A percentile compares a stretch with the other conserved stretches of the same genome.
phyloP scores from a whole-genome alignment of 2,329 filamentous ascomycete species.

The Parastagonospora nodorum region DNA sequence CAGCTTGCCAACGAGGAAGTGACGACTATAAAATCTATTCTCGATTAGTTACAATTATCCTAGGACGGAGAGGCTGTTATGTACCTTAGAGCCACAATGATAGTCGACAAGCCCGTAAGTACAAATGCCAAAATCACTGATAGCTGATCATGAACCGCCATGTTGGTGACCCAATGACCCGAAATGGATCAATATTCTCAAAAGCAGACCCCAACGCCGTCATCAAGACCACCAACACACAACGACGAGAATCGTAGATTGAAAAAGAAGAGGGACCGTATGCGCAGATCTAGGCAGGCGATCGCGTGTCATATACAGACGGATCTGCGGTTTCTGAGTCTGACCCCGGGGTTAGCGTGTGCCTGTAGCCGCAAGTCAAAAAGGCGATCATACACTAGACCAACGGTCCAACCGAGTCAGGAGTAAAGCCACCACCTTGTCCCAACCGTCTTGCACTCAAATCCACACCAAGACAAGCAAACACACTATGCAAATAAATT shows the following conservation, averaged over 20 bases:
- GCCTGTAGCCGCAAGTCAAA: not conserved
- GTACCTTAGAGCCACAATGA: slow-evolving; percentile 37
- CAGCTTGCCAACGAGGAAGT: slow-evolving; percentile 32
- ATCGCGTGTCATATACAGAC: too few relatives aligned
- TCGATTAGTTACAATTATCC: slow-evolving; percentile 4
- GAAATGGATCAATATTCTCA: not conserved
- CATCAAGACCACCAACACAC: slow-evolving; percentile 7
- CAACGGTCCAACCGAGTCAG: slow-evolving; percentile 18
- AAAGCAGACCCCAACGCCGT: not conserved
- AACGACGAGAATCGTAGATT: not conserved
- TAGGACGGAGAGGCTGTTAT: not conserved
- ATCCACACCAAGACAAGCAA: too few relatives aligned
- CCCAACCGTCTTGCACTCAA: not conserved
- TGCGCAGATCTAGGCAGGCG: too few relatives aligned
- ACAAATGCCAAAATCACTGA: slow-evolving; percentile 29
- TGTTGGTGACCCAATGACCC: slow-evolving; percentile 1
- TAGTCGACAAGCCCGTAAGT: slow-evolving; percentile 34
- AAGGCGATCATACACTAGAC: slow-evolving; percentile 2
- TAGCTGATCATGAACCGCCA: slow-evolving; percentile 31
- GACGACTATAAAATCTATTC: slow-evolving; percentile 36
- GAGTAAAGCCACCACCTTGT: slow-evolving; percentile 1
- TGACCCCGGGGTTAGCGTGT: not conserved
- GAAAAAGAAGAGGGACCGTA: not conserved
- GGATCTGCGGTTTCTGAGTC: too few relatives aligned
- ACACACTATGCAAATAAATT: slow-evolving; percentile 4